Percentiles rank a stretch among this genome's conserved stretches.
phyloP scores from a whole-genome alignment of 805 yeast genomes.

The Priceomyces medius region DNA sequence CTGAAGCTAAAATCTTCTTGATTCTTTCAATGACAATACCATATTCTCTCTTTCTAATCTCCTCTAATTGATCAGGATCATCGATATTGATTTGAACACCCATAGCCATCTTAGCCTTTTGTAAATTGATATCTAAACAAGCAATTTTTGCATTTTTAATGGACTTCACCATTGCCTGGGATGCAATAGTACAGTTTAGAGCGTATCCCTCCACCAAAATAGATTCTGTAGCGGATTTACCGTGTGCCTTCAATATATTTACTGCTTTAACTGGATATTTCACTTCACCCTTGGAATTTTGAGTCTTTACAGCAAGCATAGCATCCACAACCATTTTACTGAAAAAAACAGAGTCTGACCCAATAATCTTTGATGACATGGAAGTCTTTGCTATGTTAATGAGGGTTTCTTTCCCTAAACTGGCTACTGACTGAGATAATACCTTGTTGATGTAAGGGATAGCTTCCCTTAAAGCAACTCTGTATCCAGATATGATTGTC shows the following conservation, averaged over 20 bases:
- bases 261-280: slow-evolving; percentile 97
- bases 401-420: slow-evolving; percentile 78
- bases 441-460: slow-evolving; percentile 82
- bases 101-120: slow-evolving; percentile 95
- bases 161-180: slow-evolving; percentile 89
- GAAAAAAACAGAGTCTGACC: slow-evolving; percentile 89
- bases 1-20: slow-evolving; percentile 75
- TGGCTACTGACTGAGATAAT: slow-evolving; percentile 74
- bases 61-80: slow-evolving; percentile 96
- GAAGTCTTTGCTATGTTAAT: slow-evolving; percentile 93
- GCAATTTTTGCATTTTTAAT: slow-evolving; percentile 78
- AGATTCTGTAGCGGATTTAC: slow-evolving; percentile 87
- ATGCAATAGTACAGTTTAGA: slow-evolving; percentile 92
- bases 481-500: slow-evolving; percentile 93
- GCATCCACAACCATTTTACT: slow-evolving; percentile 92
- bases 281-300: slow-evolving; percentile 80
- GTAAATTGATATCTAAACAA: slow-evolving; percentile 85
- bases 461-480: slow-evolving; percentile 91
- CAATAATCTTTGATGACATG: slow-evolving; percentile 95
- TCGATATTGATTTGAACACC: slow-evolving; percentile 97
- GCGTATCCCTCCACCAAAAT: slow-evolving; percentile 91
- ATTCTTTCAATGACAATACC: slow-evolving; percentile 84
- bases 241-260: slow-evolving; percentile 93
- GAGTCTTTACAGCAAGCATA: slow-evolving; percentile 89
- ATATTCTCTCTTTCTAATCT: slow-evolving; percentile 83